Conservation (phyloP, 345 rosid genomes). For the Lagerstroemia speciosa region DNA sequence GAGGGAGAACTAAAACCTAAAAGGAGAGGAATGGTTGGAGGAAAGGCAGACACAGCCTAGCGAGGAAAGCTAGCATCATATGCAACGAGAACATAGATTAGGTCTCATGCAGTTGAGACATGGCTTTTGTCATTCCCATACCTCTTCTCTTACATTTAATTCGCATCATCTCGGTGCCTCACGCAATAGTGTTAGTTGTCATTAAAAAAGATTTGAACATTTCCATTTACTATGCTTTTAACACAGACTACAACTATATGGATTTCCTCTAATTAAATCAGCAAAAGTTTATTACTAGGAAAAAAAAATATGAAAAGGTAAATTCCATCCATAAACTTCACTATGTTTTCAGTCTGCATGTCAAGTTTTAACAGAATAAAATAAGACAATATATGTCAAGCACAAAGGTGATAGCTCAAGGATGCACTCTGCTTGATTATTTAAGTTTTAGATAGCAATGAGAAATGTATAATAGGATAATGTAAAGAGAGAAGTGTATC, state of each 20-base stretch:
- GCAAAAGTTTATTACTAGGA: background rate
- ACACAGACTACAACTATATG: background rate
- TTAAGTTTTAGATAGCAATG: no score
- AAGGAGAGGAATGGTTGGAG: background rate
- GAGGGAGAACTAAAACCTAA: background rate
- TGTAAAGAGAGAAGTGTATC: no score
- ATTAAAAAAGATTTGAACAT: no score
- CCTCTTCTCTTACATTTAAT: no score
- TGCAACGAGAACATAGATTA: background rate
- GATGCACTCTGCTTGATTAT: no score
- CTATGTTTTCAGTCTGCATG: background rate
- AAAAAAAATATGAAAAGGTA: background rate
- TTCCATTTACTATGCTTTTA: background rate
- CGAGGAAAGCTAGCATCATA: background rate
- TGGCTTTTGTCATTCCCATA: no score
- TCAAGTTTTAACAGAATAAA: background rate
- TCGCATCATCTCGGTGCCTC: no score
- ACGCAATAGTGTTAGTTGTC: no score
- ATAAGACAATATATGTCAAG: background rate
- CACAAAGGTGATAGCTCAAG: no score
- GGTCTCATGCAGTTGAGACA: no score
- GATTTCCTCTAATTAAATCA: background rate
- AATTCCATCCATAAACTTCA: background rate
- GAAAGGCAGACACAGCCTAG: no score
- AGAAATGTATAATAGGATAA: no score